phyloP scores from a whole-genome alignment of 192 early-diverging fungal species.

The Jimgerdemannia flammicorona region DNA sequence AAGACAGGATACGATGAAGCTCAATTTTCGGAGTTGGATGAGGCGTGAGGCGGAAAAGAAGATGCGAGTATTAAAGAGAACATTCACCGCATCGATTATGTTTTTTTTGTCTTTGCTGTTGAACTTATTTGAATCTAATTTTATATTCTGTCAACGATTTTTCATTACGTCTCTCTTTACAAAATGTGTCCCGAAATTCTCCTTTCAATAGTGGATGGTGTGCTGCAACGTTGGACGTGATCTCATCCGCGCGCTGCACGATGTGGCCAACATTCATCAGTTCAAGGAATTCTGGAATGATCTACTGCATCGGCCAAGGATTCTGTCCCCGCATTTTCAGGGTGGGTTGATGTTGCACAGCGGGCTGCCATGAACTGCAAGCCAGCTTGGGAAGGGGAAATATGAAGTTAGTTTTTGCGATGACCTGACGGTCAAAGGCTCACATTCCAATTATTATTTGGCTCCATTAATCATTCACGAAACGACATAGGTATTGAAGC shows the following conservation, averaged over 20 bases:
- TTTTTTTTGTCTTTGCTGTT: too few relatives aligned
- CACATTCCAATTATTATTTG: neutral
- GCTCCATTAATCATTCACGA: neutral
- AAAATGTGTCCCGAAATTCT: conserved; percentile 12
- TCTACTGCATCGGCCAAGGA: conserved; percentile 44
- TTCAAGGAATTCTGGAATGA: conserved; percentile 56
- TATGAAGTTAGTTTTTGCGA: neutral
- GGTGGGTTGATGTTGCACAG: conserved; percentile 13
- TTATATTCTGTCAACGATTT: too few relatives aligned
- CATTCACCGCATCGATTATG: too few relatives aligned
- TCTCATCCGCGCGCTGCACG: conserved; percentile 61
- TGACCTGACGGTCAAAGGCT: too few relatives aligned
- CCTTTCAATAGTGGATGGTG: conserved; percentile 43
- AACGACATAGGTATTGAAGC: conserved; percentile 37
- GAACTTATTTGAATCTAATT: too few relatives aligned
- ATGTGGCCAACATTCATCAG: conserved; percentile 47
- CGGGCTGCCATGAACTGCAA: neutral
- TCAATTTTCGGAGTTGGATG: too few relatives aligned
- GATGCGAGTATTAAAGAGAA: too few relatives aligned
- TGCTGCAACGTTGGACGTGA: conserved; percentile 65
- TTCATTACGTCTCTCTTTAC: too few relatives aligned
- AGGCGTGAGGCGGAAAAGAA: too few relatives aligned
- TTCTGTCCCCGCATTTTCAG: conserved; percentile 51
- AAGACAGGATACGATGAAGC: too few relatives aligned
- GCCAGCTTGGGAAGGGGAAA: neutral